phyloP scores from a whole-genome alignment of 768 basidiomycete species.

The Rhizopogon vesiculosus region DNA sequence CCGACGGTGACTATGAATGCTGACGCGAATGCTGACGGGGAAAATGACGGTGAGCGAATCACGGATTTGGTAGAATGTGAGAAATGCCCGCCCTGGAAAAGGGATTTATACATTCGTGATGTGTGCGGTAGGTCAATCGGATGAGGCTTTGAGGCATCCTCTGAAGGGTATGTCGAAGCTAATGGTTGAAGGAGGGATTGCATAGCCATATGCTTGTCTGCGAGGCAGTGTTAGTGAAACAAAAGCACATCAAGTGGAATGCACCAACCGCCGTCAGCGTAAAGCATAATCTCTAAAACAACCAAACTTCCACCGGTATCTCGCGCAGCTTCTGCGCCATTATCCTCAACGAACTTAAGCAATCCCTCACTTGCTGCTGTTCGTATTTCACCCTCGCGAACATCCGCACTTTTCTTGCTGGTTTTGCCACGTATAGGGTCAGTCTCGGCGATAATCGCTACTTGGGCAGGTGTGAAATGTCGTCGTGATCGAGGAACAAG shows the following conservation, averaged over 20 bases:
- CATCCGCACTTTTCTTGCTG: slow-evolving; percentile 73
- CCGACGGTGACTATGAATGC: slow-evolving; percentile 53
- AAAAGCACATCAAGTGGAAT: neutral
- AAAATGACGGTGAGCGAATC: slow-evolving; percentile 49
- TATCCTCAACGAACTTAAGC: slow-evolving; percentile 62
- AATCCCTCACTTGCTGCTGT: slow-evolving; percentile 70
- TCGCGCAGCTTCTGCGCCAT: slow-evolving; percentile 55
- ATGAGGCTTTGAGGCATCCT: slow-evolving; percentile 48
- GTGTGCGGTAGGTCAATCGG: slow-evolving; percentile 79
- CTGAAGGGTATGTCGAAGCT: slow-evolving; percentile 49
- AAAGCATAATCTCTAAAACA: slow-evolving; percentile 78
- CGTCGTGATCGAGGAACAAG: slow-evolving; percentile 77
- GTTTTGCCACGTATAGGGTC: slow-evolving; percentile 65
- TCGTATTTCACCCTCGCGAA: slow-evolving; percentile 67
- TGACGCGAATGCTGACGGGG: slow-evolving; percentile 53
- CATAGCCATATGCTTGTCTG: slow-evolving; percentile 69
- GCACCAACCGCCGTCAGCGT: slow-evolving; percentile 73
- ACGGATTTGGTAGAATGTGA: slow-evolving; percentile 55
- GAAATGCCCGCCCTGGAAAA: slow-evolving; percentile 90
- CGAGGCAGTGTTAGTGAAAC: neutral
- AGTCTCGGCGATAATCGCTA: slow-evolving; percentile 65
- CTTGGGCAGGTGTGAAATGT: slow-evolving; percentile 84
- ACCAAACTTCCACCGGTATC: slow-evolving; percentile 82
- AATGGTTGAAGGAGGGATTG: slow-evolving; percentile 58
- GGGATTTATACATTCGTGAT: slow-evolving; percentile 81